Evolutionary conservation across 768 basidiomycete genomes (phyloP).

Genomic region (Mycena olivaceomarginata): DNA sequence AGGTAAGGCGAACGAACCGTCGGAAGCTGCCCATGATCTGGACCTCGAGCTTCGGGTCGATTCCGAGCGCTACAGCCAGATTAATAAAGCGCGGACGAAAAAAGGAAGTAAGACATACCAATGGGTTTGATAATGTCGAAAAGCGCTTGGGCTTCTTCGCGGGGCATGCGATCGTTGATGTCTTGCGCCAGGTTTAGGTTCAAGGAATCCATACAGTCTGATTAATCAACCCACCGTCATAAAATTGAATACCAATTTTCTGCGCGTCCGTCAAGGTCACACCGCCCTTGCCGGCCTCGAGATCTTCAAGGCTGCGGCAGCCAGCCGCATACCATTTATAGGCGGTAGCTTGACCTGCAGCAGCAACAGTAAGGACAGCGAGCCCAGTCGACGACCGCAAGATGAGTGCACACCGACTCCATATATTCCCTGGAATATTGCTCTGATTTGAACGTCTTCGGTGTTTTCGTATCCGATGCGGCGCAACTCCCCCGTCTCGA

Average conservation of each 20-base stretch:
- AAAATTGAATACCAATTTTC: slow-evolving; percentile 80
- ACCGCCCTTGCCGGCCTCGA: slow-evolving; percentile 75
- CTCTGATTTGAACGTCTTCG: slow-evolving; percentile 73
- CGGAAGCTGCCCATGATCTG: slow-evolving; percentile 96
- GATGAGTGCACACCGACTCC: slow-evolving; percentile 77
- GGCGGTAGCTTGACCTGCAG: slow-evolving; percentile 77
- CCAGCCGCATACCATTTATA: slow-evolving; percentile 86
- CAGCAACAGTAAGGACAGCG: neutral
- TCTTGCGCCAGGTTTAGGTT: neutral
- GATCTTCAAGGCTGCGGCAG: slow-evolving; percentile 86
- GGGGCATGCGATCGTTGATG: slow-evolving; percentile 81
- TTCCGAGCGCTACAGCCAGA: slow-evolving; percentile 70
- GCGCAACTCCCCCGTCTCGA: slow-evolving; percentile 82
- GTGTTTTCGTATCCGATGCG: slow-evolving; percentile 82
- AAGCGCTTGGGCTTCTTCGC: slow-evolving; percentile 84
- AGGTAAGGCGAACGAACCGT: slow-evolving; percentile 63
- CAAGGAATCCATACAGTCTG: neutral
- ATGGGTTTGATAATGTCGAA: slow-evolving; percentile 83
- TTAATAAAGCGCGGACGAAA: neutral
- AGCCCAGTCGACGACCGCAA: neutral
- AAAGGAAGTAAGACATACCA: slow-evolving; percentile 63
- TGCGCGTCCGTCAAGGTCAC: slow-evolving; percentile 77
- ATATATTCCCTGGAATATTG: slow-evolving; percentile 87
- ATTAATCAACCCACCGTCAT: slow-evolving; percentile 76
- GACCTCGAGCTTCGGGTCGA: slow-evolving; percentile 84